Evolutionary conservation across 192 early-diverging fungal genomes (phyloP).

Genomic region (Backusella morwellensis): DNA sequence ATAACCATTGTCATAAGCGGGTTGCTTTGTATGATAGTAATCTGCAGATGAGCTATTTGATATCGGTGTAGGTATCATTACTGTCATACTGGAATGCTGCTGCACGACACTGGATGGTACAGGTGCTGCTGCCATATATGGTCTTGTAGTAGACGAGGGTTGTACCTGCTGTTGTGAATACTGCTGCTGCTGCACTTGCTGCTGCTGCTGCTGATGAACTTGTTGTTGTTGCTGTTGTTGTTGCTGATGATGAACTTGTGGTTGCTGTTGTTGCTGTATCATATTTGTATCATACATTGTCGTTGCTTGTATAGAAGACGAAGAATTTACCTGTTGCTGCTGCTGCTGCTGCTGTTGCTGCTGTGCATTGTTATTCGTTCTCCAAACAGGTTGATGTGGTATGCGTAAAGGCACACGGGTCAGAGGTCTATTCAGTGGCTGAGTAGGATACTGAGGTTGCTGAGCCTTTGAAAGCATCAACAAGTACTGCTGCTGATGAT

Average conservation of each 20-base stretch:
- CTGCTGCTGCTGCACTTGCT: background rate
- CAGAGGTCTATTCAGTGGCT: conserved; percentile 25
- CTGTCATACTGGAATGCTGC: background rate
- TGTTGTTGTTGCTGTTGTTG: background rate
- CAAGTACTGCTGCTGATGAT: conserved; percentile 23
- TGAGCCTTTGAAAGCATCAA: conserved; percentile 31
- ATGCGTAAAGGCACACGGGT: conserved; percentile 33
- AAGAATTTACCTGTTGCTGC: background rate
- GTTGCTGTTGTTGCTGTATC: conserved; percentile 1
- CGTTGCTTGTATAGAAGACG: background rate
- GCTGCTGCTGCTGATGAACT: background rate
- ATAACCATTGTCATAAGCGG: background rate
- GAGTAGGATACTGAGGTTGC: conserved; percentile 32
- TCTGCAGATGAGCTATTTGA: background rate
- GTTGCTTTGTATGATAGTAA: background rate
- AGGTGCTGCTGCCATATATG: conserved; percentile 1
- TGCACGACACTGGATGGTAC: background rate
- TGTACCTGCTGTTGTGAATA: background rate
- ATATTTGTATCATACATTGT: background rate
- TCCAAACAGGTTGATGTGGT: conserved; percentile 29
- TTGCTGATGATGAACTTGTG: background rate
- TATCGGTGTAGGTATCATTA: background rate
- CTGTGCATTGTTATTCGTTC: background rate
- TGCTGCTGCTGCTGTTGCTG: background rate
- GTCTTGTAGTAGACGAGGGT: background rate